Evolutionary conservation across 2,329 filamentous ascomycete species (phyloP).

Genomic region (Fusarium incarnatum): DNA sequence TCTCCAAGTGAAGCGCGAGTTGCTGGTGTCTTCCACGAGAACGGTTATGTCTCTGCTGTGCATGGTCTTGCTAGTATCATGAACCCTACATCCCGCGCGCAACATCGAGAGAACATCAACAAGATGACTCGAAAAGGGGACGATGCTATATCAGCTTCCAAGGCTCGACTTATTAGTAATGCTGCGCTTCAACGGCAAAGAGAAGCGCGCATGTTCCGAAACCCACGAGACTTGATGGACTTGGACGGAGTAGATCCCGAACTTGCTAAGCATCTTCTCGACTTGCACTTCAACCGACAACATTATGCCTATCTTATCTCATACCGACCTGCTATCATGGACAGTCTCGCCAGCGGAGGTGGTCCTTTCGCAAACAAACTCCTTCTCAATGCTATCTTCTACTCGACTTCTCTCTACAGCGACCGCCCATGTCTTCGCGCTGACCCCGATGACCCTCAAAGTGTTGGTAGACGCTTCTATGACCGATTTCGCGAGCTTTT

Average conservation of each 20-base stretch:
- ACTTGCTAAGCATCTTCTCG: conserved; percentile 52
- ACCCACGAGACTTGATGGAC: conserved; percentile 49
- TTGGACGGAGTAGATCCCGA: conserved; percentile 51
- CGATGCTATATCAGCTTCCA: conserved; percentile 46
- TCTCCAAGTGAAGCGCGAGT: conserved; percentile 52
- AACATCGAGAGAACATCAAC: conserved; percentile 48
- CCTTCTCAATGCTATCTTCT: conserved; percentile 56
- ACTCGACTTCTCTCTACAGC: conserved; percentile 54
- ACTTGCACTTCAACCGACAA: conserved; percentile 54
- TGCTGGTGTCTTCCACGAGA: conserved; percentile 51
- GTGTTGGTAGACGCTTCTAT: conserved; percentile 53
- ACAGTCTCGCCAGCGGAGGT: conserved; percentile 51
- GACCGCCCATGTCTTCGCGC: conserved; percentile 51
- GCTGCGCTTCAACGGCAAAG: conserved; percentile 51
- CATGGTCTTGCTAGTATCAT: conserved; percentile 53
- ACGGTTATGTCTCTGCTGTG: conserved; percentile 51
- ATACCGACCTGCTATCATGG: conserved; percentile 55
- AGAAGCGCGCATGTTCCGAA: conserved; percentile 48
- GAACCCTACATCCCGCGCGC: conserved; percentile 48
- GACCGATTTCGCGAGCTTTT: conserved; percentile 53
- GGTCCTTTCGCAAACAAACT: conserved; percentile 54
- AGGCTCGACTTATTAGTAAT: conserved; percentile 52
- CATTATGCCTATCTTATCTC: conserved; percentile 54
- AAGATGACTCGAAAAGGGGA: conserved; percentile 46
- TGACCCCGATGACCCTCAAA: conserved; percentile 50